Base-by-base conservation (phyloP, 2,329 filamentous ascomycete species). In the Colletotrichum tofieldiae region DNA sequence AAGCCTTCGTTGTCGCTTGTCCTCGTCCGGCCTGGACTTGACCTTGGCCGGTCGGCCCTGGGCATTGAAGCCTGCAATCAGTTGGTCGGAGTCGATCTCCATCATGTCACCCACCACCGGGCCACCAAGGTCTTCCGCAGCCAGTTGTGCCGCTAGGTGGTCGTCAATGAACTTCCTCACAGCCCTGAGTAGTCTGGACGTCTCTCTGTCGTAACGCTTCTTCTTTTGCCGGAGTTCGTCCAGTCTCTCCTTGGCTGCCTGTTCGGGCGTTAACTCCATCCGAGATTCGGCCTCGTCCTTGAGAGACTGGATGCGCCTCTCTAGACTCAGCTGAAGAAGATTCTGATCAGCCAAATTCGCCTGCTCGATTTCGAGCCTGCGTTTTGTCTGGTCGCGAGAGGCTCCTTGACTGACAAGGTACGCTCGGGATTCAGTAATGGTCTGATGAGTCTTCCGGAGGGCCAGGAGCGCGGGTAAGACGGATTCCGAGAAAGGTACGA, bases 61-160 rank as follows among this genome's bases (percentile, higher is more conserved):
- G 0, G 88, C 81, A 75, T 85, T 91, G 79, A 92, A 92, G 1
- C 89, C 90, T 11, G 86, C 87, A 6, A 85, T 87, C 7, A 92
- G 81, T 74, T 88, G 88, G 55, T 92, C 88, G 11, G 88, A 76
- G 84, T 91, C 82, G 29, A 93, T 77, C 80, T 93, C 90, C 78
- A 93, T 86, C 76, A 92, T 85, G 75, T 94, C 92, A 4, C 94
- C 93, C 0, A 95, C 93, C 14, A 95, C 92, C 0, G 94, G 94
- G 0, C 94, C 94, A 9, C 94, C 94, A 1, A 95, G 86, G 77
- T 95, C 93, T 82, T 97, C 94, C 0, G 93, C 93, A 8, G 94
- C 94, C 54, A 97, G 85, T 90, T 96, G 93, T 3, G 89, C 83
- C 1, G 93, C 93, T 1, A 97, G 86, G 51, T 90, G 88, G 54